Evolutionary conservation across 176 grass and related monocot species (phyloP).

Genomic region (Tuctoria greenei): DNA sequence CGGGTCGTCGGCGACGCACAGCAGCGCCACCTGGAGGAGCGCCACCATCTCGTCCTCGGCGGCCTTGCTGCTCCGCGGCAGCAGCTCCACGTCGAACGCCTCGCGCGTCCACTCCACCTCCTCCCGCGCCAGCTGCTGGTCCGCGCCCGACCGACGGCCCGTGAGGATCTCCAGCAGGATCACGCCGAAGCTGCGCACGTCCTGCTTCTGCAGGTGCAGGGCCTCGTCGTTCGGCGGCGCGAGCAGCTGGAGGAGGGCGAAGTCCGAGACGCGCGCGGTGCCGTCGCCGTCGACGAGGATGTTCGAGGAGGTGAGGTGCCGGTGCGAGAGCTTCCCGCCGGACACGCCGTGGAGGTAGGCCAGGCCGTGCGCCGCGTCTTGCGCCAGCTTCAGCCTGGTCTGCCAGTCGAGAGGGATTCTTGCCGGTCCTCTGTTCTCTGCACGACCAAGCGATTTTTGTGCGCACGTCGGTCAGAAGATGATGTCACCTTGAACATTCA

Average conservation of each 20-base stretch:
- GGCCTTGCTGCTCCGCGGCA: conserved; percentile 52
- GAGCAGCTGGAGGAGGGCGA: conserved; percentile 69
- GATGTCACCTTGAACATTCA: neutral
- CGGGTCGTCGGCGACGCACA: conserved; percentile 57
- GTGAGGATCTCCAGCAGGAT: conserved; percentile 79
- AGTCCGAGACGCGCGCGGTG: conserved; percentile 66
- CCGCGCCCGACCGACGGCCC: conserved; percentile 46
- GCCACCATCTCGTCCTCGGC: conserved; percentile 89
- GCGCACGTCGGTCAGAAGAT: neutral
- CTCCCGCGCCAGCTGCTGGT: conserved; percentile 65
- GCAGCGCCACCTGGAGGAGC: conserved; percentile 83
- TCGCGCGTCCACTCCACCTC: conserved; percentile 70
- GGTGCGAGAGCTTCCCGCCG: conserved; percentile 54
- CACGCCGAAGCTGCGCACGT: conserved; percentile 72
- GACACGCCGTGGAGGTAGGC: conserved; percentile 66
- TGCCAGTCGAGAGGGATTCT: conserved; percentile 67
- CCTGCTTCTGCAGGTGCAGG: conserved; percentile 58
- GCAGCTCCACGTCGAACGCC: conserved; percentile 84
- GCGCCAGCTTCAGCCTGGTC: conserved; percentile 72
- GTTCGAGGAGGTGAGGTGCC: conserved; percentile 84
- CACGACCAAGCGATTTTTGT: neutral
- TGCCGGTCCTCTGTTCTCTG: conserved; percentile 80
- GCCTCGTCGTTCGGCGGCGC: neutral
- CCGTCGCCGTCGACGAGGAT: conserved; percentile 62
- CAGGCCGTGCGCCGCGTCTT: conserved; percentile 75